A percentile compares a stretch with the other conserved stretches of the same genome.
Conservation (phyloP, 2,329 filamentous ascomycete genomes). For the Sporothrix luriei region DNA sequence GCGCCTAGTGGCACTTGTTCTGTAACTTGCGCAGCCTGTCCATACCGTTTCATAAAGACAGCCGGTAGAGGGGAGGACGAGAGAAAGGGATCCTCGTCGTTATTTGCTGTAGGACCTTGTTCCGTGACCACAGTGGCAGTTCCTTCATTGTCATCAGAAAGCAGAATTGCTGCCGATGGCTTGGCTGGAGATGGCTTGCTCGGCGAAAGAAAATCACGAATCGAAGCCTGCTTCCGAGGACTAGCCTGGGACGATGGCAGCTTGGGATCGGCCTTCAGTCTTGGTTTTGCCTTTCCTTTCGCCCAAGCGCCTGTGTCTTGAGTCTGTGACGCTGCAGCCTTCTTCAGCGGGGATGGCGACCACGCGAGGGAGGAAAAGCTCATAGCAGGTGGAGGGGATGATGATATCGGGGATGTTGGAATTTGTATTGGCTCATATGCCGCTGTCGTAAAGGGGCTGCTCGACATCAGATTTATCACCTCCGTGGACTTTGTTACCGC, state of each 20-base stretch:
- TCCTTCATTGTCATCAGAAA: conserved; percentile 26
- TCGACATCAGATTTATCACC: conserved; percentile 27
- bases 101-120: neutral
- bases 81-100: neutral
- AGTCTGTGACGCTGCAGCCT: neutral
- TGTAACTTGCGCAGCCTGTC: neutral
- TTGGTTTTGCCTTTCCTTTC: neutral
- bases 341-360: conserved; percentile 10
- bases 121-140: too few species aligned
- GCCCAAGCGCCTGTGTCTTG: neutral
- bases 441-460: conserved; percentile 11
- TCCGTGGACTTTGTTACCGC: neutral
- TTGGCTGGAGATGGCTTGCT: neutral
- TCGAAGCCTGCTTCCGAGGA: conserved; percentile 30
- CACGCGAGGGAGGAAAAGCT: conserved; percentile 19
- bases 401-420: neutral
- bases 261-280: neutral
- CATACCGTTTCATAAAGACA: neutral
- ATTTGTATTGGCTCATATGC: neutral
- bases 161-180: neutral
- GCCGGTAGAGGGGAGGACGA: conserved; percentile 14
- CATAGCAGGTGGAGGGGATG: conserved; percentile 14
- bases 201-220: conserved; percentile 27
- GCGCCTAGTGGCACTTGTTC: neutral
- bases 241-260: neutral